A percentile compares a stretch with the other conserved stretches of the same genome.
phyloP scores from a whole-genome alignment of 1,284 basidiomycete species.

The Sutorius eximius region DNA sequence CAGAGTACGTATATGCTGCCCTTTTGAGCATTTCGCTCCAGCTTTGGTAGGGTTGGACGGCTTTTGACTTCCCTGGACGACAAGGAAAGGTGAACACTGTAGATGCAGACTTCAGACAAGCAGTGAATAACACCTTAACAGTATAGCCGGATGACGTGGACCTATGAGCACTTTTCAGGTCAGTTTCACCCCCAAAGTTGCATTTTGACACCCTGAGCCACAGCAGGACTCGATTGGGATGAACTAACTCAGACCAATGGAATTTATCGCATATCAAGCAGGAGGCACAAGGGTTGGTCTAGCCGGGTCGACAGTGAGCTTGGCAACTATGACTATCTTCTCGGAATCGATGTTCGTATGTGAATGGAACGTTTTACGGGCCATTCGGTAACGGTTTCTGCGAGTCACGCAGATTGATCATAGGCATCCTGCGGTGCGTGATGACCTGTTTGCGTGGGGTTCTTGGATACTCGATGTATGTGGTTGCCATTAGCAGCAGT shows the following conservation, averaged over 20 bases:
- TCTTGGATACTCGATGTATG: constrained; percentile 68
- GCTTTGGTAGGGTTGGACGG: constrained; percentile 73
- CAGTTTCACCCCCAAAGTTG: constrained; percentile 10
- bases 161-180: constrained; percentile 74
- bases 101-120: neutral
- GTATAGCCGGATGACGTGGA: constrained; percentile 74
- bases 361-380: neutral
- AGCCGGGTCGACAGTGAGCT: constrained; percentile 64
- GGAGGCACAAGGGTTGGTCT: constrained; percentile 69
- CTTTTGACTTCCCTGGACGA: constrained; percentile 81
- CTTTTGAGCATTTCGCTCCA: constrained; percentile 4
- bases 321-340: constrained; percentile 81
- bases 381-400: neutral
- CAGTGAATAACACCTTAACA: constrained; percentile 27
- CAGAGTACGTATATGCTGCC: constrained; percentile 45
- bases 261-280: constrained; percentile 60
- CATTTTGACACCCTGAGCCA: neutral
- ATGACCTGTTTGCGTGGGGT: constrained; percentile 68
- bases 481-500: neutral
- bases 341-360: constrained; percentile 61
- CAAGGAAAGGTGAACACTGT: constrained; percentile 60
- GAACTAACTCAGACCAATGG: constrained; percentile 61
- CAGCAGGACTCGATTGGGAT: constrained; percentile 84
- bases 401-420: constrained; percentile 69
- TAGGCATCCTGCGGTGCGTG: constrained; percentile 75